Percentiles rank a stretch among this genome's conserved stretches.
Conservation (phyloP, 1,139 yeast genomes). For the Suhomyces terraborum region DNA sequence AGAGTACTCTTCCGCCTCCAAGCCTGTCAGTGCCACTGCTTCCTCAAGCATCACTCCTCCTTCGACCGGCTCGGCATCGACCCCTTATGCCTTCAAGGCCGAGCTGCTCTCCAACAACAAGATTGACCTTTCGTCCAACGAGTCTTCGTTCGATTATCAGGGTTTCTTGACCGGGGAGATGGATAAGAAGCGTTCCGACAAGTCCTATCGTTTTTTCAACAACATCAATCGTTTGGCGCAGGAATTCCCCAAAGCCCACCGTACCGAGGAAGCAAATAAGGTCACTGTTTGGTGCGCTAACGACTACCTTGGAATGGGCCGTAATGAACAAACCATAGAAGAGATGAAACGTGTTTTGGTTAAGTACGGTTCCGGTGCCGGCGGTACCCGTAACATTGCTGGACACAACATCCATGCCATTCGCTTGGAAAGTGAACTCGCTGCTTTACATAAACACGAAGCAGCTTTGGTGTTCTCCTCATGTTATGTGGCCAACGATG, state of each 20-base stretch:
- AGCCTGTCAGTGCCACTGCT: slow-evolving; percentile 54
- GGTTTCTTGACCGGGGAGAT: slow-evolving; percentile 66
- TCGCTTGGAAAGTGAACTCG: slow-evolving; percentile 79
- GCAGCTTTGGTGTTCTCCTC: slow-evolving; percentile 94
- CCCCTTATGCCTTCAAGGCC: slow-evolving; percentile 37
- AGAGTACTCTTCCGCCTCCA: slow-evolving; percentile 59
- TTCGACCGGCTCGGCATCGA: slow-evolving; percentile 20
- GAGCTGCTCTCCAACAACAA: slow-evolving; percentile 32
- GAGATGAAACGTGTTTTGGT: slow-evolving; percentile 82
- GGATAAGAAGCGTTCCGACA: slow-evolving; percentile 75
- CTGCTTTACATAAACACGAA: slow-evolving; percentile 90
- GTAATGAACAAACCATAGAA: slow-evolving; percentile 66
- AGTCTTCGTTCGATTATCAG: slow-evolving; percentile 61
- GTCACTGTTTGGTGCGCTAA: slow-evolving; percentile 99
- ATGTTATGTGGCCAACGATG: slow-evolving; percentile 96
- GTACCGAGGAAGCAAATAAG: slow-evolving; percentile 69
- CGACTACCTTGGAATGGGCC: slow-evolving; percentile 95
- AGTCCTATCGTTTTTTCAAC: slow-evolving; percentile 93
- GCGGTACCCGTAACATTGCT: slow-evolving; percentile 98
- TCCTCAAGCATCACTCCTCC: slow-evolving; percentile 17
- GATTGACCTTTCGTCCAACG: slow-evolving; percentile 40
- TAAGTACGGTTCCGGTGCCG: slow-evolving; percentile 97
- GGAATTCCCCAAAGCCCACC: slow-evolving; percentile 92
- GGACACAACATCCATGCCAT: slow-evolving; percentile 94
- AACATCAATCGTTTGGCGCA: slow-evolving; percentile 93